These are phyloP conservation scores for Hericium alpestre DNA, from an alignment of 768 basidiomycete genomes.

Conservation along the genomic window DNA sequence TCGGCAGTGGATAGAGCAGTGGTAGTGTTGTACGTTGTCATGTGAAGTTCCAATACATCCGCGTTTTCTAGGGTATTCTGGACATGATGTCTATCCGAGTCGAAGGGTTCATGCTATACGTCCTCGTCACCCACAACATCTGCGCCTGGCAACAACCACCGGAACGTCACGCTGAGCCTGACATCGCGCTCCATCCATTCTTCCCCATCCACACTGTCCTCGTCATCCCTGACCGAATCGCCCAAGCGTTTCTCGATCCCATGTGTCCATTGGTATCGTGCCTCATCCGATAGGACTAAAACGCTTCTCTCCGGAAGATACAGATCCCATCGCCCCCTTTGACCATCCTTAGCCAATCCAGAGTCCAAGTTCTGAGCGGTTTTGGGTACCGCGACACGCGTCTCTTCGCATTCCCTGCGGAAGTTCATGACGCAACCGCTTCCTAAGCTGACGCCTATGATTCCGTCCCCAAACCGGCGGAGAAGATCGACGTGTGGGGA, in stretches of 20 bases:
- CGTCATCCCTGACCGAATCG: conserved; percentile 44
- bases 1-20: conserved; percentile 6
- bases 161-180: conserved; percentile 74
- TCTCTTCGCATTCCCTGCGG: conserved; percentile 7
- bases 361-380: background rate
- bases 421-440: conserved; percentile 80
- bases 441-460: conserved; percentile 77
- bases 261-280: conserved; percentile 82
- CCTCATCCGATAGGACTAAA: conserved; percentile 67
- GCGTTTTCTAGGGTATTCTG: no score
- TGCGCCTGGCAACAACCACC: conserved; percentile 79
- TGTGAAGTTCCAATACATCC: conserved; percentile 12
- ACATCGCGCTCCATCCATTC: conserved; percentile 40
- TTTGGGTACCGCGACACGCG: no score
- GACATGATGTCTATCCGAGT: background rate
- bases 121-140: conserved; percentile 45
- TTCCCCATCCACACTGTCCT: conserved; percentile 5
- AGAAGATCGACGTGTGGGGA: conserved; percentile 80
- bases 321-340: conserved; percentile 29
- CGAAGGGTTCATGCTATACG: background rate
- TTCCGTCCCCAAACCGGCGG: conserved; percentile 77
- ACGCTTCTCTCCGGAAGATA: conserved; percentile 72
- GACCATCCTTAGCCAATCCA: background rate
- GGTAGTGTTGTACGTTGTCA: conserved; percentile 18
- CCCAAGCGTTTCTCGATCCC: conserved; percentile 59